Evolutionary conservation across 148 eudicot species (phyloP), one percentile per base, ranked within the genome.

Genomic region (Diospyros kaki): DNA sequence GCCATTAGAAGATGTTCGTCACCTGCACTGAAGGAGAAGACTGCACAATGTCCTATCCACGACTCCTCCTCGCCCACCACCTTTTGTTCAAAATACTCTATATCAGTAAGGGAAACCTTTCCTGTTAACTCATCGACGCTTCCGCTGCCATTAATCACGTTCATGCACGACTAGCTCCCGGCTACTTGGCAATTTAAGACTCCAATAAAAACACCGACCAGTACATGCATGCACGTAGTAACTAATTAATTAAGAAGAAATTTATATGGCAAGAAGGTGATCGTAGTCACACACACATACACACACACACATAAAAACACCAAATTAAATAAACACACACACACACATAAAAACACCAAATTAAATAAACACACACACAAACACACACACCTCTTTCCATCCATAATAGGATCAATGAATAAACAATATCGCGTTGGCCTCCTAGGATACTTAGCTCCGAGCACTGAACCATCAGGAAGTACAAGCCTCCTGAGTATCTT

Each of bases 161-260:
- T 75, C 60, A 78, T 2, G 53, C 82, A 73, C 7, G 87, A 83
- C 78, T 82, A 81, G 51, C 74, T 81, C 73, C 84, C 87, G 12
- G 83, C 85, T 79, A 85, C 87, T 85, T 85, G 87, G 77, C 87
- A 85, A 60, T 85, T 85, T 56, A 79, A 82, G 59, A 80, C 76
- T 4, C 85, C 87, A 70, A 82, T 71, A 28, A 1, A 3, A 44
- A 17, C n/a, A n/a, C n/a, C n/a, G n/a, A n/a, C n/a, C n/a, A n/a
- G n/a, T n/a, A n/a, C n/a, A n/a, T n/a, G 28, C 28, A 28, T 28
- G 28, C 28, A 28, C 28, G 28, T 0, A 28, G 0, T 28, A 28
- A 28, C 28, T 28, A 28, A 28, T 28, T 28, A 28, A 28, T 28
- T 28, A 28, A 58, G 59, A 2, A 46, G 42, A 41, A 72, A 3